These are phyloP conservation scores for Pistacia atlantica DNA, from an alignment of 345 rosid genomes.

Conservation along the genomic window DNA sequence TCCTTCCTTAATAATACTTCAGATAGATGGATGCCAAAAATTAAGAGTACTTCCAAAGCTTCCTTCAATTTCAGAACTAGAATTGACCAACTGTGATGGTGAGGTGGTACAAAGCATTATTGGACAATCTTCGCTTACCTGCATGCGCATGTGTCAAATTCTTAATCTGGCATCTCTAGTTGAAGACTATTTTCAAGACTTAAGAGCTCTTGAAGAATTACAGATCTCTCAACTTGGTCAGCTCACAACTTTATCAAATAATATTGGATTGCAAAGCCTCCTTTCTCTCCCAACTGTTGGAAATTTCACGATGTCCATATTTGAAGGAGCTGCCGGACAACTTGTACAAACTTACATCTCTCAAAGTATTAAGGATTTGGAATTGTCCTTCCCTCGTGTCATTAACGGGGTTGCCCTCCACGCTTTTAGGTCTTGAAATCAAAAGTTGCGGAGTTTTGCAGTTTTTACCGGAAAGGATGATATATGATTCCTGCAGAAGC, in stretches of 20 bases:
- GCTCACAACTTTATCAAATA: constrained; percentile 10
- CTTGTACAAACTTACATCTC: neutral
- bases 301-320: constrained; percentile 2
- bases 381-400: constrained; percentile 11
- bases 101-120: neutral
- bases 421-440: constrained; percentile 17
- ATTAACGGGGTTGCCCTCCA: constrained; percentile 20
- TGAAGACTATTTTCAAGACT: constrained; percentile 14
- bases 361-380: constrained; percentile 10
- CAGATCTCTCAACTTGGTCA: constrained; percentile 11
- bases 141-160: constrained; percentile 11
- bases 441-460: constrained; percentile 20
- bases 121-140: neutral
- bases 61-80: constrained; percentile 10
- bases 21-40: constrained; percentile 16
- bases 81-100: constrained; percentile 6
- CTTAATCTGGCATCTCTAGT: neutral
- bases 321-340: constrained; percentile 11
- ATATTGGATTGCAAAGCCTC: constrained; percentile 10
- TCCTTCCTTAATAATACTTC: constrained; percentile 9
- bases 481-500: neutral
- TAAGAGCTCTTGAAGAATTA: constrained; percentile 15
- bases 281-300: constrained; percentile 6
- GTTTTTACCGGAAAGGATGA: constrained; percentile 8
- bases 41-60: constrained; percentile 11